Evolutionary conservation across 2,329 filamentous ascomycete species (phyloP), one percentile per base, ranked within the genome.

Genomic region (Botrytis fabae): DNA sequence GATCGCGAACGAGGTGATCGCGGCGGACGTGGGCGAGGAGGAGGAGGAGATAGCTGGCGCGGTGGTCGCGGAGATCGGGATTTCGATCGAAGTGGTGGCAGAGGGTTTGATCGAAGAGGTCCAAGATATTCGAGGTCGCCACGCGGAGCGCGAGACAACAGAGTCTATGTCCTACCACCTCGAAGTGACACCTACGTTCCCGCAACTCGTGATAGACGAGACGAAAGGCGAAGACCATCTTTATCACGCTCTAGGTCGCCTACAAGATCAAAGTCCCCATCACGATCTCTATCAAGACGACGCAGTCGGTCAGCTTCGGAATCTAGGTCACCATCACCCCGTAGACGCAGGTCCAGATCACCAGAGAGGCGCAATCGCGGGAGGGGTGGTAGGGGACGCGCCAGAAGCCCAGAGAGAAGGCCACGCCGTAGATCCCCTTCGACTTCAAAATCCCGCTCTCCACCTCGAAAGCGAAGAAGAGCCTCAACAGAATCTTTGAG

Each of bases 1-100:
- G 90, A 92, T 73, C 86, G 87, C 73, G 91, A 93, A 71, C 86
- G 87, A 65, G 84, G 86, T 74, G 86, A 85, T 32, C 76, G 77
- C 40, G 75, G 78, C 57, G 76, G 77, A 54, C 88, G 89, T 74
- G 88, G 87, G 28, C 76, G 79, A 32, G 73, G 78, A 46, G 73
- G 32, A 32, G 32, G 78, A 46, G 77, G 77, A 89, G 82, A 83
- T 70, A 81, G 81, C 69, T 81, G 83, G 74, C 85, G 86, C 70
- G 84, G 84, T 32, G 84, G 84, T 44, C 82, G 88, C 74, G 84
- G 86, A 71, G 78, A 78, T 60, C 74, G 78, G 70, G 73, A 77
- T 88, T 76, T 78, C 73, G 85, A 89, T 74, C 84, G 87, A 75
- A 85, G 85, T 66, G 75, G 75, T 66, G 74, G 76, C 8, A 77